Percentiles rank a stretch among this genome's conserved stretches.
phyloP scores from a whole-genome alignment of 192 early-diverging fungal species.

The Chytriomyces hyalinus region DNA sequence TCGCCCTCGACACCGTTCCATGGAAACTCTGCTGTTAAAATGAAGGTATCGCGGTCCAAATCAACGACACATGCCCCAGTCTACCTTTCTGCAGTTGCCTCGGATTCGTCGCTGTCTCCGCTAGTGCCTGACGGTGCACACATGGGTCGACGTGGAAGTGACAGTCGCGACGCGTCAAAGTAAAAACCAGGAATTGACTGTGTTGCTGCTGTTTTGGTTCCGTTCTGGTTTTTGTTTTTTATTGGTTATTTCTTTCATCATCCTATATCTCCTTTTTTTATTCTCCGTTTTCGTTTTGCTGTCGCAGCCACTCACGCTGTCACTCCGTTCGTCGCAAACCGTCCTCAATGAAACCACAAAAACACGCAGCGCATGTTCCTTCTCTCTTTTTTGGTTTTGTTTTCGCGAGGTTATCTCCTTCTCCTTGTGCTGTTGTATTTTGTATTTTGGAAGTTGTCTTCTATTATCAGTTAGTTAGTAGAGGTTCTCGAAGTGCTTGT shows the following conservation, averaged over 20 bases:
- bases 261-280: slow-evolving; percentile 6
- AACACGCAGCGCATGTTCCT: no score
- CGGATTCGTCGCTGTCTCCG: not conserved
- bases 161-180: not conserved
- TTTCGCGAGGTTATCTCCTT: not conserved
- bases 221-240: slow-evolving; percentile 2
- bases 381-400: not conserved
- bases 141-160: not conserved
- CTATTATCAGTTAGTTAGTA: not conserved
- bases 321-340: not conserved
- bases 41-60: slow-evolving; percentile 30
- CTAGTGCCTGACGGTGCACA: not conserved
- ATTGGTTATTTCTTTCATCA: not conserved
- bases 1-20: not conserved
- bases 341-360: no score
- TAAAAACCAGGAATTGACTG: not conserved
- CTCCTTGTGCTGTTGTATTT: not conserved
- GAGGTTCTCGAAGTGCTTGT: no score
- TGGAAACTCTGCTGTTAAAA: not conserved
- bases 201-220: not conserved
- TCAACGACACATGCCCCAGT: slow-evolving; percentile 22
- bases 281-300: slow-evolving; percentile 5
- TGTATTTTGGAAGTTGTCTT: slow-evolving; percentile 1
- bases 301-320: not conserved
- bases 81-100: slow-evolving; percentile 4